Conservation (phyloP, 345 rosid species). For the Eucalyptus tenuipes region DNA sequence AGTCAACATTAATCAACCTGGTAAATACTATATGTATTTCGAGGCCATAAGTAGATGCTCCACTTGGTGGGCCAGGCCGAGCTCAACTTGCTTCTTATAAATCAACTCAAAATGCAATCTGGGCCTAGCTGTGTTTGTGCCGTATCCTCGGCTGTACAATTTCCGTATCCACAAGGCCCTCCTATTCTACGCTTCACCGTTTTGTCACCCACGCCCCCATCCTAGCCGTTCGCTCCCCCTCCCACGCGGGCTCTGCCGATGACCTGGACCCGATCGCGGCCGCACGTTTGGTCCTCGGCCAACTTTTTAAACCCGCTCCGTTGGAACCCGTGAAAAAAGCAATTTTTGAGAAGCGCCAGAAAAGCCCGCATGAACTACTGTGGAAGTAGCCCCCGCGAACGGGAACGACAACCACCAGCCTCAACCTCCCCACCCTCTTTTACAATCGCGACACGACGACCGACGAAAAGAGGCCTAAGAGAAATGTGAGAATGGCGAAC, state of each 20-base stretch:
- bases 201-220: neutral
- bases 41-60: neutral
- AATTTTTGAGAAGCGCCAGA: too few species aligned
- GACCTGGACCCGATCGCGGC: neutral
- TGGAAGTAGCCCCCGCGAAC: too few species aligned
- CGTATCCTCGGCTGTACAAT: too few species aligned
- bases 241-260: neutral
- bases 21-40: neutral
- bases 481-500: too few species aligned
- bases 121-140: neutral
- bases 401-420: too few species aligned
- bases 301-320: neutral
- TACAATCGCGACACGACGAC: too few species aligned
- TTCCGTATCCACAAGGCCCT: too few species aligned
- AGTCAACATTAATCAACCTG: neutral
- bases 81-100: neutral
- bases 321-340: too few species aligned
- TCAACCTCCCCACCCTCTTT: too few species aligned
- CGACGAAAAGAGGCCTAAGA: too few species aligned
- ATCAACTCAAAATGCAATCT: neutral
- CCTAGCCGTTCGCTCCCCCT: constrained; percentile 11
- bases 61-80: neutral
- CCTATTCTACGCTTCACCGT: neutral
- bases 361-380: accelerated
- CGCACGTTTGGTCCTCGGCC: neutral